phyloP scores from a whole-genome alignment of 1,284 basidiomycete species.

The Sparassis latifolia region DNA sequence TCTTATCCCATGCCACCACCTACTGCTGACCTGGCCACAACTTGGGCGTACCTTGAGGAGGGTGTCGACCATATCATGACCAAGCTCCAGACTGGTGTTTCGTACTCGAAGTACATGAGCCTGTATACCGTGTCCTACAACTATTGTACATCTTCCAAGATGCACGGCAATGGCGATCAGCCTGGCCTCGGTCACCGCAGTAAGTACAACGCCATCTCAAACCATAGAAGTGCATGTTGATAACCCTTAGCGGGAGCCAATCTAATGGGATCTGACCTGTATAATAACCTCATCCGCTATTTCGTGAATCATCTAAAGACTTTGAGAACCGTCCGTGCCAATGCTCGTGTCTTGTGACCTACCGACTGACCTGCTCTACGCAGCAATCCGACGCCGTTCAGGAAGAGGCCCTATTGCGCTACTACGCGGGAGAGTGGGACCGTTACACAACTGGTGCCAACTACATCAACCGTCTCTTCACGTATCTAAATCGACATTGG shows the following conservation, averaged over 20 bases:
- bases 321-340: slow-evolving; percentile 52
- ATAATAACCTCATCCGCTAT: slow-evolving; percentile 84
- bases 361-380: slow-evolving; percentile 7
- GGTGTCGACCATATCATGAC: slow-evolving; percentile 95
- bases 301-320: slow-evolving; percentile 74
- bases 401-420: slow-evolving; percentile 85
- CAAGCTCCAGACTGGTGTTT: slow-evolving; percentile 81
- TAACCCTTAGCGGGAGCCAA: slow-evolving; percentile 74
- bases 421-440: slow-evolving; percentile 93
- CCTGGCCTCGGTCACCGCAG: slow-evolving; percentile 48
- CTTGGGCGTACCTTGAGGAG: slow-evolving; percentile 84
- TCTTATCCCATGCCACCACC: slow-evolving; percentile 49
- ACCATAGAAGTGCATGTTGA: slow-evolving; percentile 13
- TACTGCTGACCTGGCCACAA: slow-evolving; percentile 72
- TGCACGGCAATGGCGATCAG: slow-evolving; percentile 56
- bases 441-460: slow-evolving; percentile 95
- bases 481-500: slow-evolving; percentile 98
- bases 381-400: slow-evolving; percentile 77
- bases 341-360: slow-evolving; percentile 9
- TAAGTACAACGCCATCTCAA: slow-evolving; percentile 30
- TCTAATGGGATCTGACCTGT: slow-evolving; percentile 92
- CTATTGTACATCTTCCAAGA: slow-evolving; percentile 90
- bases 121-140: slow-evolving; percentile 95
- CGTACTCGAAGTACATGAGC: slow-evolving; percentile 88
- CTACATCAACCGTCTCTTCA: slow-evolving; percentile 93